Evolutionary conservation across 495 filamentous ascomycete genomes (phyloP).

Genomic region (Talaromyces adpressus): DNA sequence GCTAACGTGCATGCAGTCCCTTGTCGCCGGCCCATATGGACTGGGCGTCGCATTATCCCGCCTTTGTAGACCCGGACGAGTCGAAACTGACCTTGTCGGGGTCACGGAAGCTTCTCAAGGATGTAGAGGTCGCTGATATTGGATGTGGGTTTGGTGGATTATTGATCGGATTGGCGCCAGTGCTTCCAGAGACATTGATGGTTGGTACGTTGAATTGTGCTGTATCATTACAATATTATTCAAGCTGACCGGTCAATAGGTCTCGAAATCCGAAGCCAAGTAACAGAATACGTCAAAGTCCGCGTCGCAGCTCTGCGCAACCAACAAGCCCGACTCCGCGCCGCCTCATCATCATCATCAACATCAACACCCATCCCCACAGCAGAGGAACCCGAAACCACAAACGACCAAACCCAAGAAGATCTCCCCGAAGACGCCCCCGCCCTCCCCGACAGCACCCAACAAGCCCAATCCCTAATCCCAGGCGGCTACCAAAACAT

Average conservation of each 20-base stretch:
- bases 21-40: constrained; percentile 76
- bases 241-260: constrained; percentile 25
- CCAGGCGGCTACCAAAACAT: constrained; percentile 70
- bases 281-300: constrained; percentile 81
- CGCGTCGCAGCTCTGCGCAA: constrained; percentile 73
- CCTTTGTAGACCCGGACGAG: constrained; percentile 42
- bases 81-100: constrained; percentile 26
- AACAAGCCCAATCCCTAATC: constrained; percentile 17
- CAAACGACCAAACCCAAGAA: constrained; percentile 18
- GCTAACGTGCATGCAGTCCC: constrained; percentile 51
- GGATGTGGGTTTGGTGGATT: constrained; percentile 94
- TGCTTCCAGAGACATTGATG: constrained; percentile 74
- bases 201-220: constrained; percentile 44
- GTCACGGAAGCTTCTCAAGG: constrained; percentile 45
- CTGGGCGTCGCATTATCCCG: constrained; percentile 82
- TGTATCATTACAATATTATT: background rate
- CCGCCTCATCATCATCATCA: constrained; percentile 3
- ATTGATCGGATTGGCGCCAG: constrained; percentile 74
- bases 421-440: constrained; percentile 11
- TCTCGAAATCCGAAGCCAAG: constrained; percentile 85
- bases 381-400: constrained; percentile 13
- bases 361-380: constrained; percentile 7
- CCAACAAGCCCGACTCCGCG: constrained; percentile 45
- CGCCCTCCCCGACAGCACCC: constrained; percentile 3
- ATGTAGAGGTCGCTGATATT: constrained; percentile 93